phyloP scores from a whole-genome alignment of 768 basidiomycete species.

The Tephrocybe sp. region DNA sequence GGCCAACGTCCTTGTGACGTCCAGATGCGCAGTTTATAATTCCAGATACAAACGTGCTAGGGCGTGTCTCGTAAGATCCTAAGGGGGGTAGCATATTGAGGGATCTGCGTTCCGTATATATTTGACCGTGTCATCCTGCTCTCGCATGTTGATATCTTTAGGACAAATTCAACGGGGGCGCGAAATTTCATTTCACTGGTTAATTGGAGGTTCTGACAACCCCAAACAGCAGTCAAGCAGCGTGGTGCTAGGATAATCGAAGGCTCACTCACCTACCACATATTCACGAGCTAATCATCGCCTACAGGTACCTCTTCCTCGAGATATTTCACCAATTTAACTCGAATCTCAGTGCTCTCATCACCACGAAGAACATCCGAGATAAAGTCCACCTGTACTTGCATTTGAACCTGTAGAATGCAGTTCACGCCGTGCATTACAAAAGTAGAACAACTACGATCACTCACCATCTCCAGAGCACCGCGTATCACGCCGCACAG shows the following conservation, averaged over 20 bases:
- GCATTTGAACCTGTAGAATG: conserved; percentile 82
- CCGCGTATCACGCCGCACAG: conserved; percentile 93
- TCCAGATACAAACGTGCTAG: neutral
- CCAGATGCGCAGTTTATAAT: neutral
- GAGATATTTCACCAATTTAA: conserved; percentile 85
- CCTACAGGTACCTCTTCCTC: conserved; percentile 96
- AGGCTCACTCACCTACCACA: neutral
- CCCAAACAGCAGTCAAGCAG: no score
- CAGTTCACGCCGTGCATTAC: conserved; percentile 10
- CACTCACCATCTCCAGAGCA: conserved; percentile 90
- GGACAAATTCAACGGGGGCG: neutral
- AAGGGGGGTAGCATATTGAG: neutral
- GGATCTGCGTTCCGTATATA: neutral
- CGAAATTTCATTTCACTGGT: neutral
- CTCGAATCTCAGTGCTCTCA: conserved; percentile 91
- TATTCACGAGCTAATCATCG: conserved; percentile 63
- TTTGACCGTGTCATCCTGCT: neutral
- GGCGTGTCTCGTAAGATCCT: neutral
- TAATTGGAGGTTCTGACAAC: neutral
- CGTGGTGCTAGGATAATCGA: neutral
- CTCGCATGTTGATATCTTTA: conserved; percentile 1
- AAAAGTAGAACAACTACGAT: neutral
- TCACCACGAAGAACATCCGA: conserved; percentile 93
- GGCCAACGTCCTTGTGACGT: neutral
- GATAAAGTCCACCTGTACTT: conserved; percentile 86